Evolutionary conservation across 106 monocot species (phyloP), one percentile per base, ranked within the genome.

Genomic region (Dactylorhiza incarnata): DNA sequence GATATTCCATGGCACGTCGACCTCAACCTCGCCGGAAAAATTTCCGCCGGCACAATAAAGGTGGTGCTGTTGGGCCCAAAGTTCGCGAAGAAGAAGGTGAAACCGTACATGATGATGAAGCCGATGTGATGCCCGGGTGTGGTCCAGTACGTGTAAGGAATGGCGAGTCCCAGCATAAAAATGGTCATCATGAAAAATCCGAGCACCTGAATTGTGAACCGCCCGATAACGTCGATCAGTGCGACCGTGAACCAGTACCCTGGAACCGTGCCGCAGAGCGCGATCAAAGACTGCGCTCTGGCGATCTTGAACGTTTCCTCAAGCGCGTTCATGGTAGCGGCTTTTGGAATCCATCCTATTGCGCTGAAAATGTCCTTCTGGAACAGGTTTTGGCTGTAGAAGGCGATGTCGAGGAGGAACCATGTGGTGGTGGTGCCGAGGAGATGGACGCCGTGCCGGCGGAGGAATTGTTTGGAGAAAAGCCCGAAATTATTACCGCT

Each of bases 1-100:
- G 89, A 89, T 68, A 92, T 85, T 10, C 90, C 93, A 63, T 90
- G 93, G 81, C 90, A 88, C 5, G 92, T 89, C 15, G 92, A 92
- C 48, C 89, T 56, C 47, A 92, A 66, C 83, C 92, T 56, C 13
- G 90, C 86, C 0, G 93, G 90, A 63, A 86, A 90, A 47, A 94
- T 77, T 84, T 90, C 93, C 20, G 93, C 93, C 16, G 93, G 93
- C 61, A 94, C 88, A n/a, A 94, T 83, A 79, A 94, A 94, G 16
- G 93, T 94, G 7, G 90, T 94, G 56, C 80, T 81, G 76, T 93
- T 93, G 68, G 93, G 93, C 4, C 93, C 93, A 76, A 93, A 93
- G 74, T 93, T 93, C 48, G 93, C 90, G 79, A 93, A 93, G 83
- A 93, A 93, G 88, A 93, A 93, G 73, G 92, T 89, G 75, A 87